Percentiles rank a stretch among this genome's conserved stretches.
Evolutionary conservation across 306 rosid species (phyloP).

Genomic region (Casuarina glauca): DNA sequence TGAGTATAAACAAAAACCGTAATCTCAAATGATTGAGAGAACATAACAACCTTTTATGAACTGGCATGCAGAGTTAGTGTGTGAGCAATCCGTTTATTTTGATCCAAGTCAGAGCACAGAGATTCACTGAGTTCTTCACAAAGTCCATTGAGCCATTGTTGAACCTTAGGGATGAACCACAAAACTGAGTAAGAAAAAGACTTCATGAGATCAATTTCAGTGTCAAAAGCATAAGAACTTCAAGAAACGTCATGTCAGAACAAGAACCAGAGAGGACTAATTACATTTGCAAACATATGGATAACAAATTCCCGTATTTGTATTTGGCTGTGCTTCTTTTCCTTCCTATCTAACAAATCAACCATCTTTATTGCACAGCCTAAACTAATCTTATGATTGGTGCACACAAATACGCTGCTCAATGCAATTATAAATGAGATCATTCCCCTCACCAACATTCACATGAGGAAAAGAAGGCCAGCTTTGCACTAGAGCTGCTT

Average conservation of each 20-base stretch:
- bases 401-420: too few relatives aligned
- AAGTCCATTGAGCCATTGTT: constrained; percentile 80
- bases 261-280: neutral
- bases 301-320: neutral
- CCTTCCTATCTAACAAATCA: too few relatives aligned
- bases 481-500: neutral
- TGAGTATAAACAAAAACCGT: neutral
- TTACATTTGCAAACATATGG: neutral
- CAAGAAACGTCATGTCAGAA: constrained; percentile 1
- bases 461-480: neutral
- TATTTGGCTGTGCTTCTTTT: too few relatives aligned
- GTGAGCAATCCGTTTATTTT: constrained; percentile 84
- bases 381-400: too few relatives aligned
- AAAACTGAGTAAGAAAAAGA: constrained; percentile 9
- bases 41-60: constrained; percentile 60
- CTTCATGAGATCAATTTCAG: neutral
- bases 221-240: neutral
- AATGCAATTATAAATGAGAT: neutral
- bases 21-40: neutral
- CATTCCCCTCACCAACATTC: neutral
- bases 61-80: constrained; percentile 80
- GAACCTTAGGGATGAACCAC: constrained; percentile 54
- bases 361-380: too few relatives aligned
- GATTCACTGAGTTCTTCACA: constrained; percentile 87
- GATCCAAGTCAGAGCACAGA: constrained; percentile 69